Base-by-base conservation (phyloP, 257 asterid species). In the Cordia subcordata region DNA sequence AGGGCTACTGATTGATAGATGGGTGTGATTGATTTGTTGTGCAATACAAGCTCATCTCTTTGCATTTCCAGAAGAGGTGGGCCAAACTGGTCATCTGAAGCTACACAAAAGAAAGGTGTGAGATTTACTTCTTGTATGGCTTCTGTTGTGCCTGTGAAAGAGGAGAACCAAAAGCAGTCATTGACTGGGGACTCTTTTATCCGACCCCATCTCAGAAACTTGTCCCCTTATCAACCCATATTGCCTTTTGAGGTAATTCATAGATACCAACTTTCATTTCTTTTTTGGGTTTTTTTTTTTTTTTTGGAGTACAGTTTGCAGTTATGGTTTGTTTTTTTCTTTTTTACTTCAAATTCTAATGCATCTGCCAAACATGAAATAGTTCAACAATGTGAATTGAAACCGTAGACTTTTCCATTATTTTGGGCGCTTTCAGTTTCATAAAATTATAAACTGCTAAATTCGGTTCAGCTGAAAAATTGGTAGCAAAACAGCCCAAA, bases 221-320 rank as follows among this genome's bases (percentile, higher is more conserved):
- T 92, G 76, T 79, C 88, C 17, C 88, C 97, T 5, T 88, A 88
- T 62, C 97, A 92, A 66, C 87, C 97, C 66, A 92, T 88, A 75
- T 82, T 92, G 53, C 97, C 99, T 54, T 92, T 92, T 63, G 99
- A 92, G 95, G 99, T 86, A 60, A 64, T 45, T 58, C 17, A 35
- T 35, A 13, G 16, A 4, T 42, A 23, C 21, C 16, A 52, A 3
- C 16, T 53, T 40, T 55, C 56, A 9, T 45, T 51, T 22, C 21
- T 5, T 27, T 42, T 19, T 21, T 10, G 12, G 18, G 11, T 32
- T 10, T 37, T 35, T 44, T 33, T 23, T 10, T 35, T 33, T 56
- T 15, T 15, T 52, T 27, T 19, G 15, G 8, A 4, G 13, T 60
- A 32, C 13, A 11, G 46, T 23, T 42, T 42, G 47, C 47, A 19